Evolutionary conservation across 2,329 filamentous ascomycete species (phyloP).

Genomic region (Leptographium galeiforme): DNA sequence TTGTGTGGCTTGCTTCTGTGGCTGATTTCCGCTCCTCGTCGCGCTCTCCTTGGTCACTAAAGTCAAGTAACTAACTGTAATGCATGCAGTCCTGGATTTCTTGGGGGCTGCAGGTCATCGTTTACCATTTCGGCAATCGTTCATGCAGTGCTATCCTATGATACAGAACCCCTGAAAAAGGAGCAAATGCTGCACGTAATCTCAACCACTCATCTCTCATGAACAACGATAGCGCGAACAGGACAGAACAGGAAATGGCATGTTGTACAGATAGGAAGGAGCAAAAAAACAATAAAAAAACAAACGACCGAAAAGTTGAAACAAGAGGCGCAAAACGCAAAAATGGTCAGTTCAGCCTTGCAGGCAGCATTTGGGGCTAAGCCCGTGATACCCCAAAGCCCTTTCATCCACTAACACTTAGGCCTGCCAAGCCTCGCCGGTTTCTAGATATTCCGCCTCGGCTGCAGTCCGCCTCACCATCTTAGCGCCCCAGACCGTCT

Average conservation of each 20-base stretch:
- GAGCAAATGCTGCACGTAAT: no score
- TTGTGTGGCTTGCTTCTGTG: no score
- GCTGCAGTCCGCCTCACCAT: constrained; percentile 25
- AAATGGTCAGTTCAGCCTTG: neutral
- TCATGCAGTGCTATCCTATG: no score
- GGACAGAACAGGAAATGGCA: neutral
- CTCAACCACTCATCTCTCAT: no score
- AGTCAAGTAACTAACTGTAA: no score
- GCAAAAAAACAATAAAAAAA: neutral
- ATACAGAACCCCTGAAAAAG: no score
- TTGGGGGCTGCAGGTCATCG: no score
- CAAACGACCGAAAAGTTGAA: neutral
- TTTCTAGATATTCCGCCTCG: constrained; percentile 20
- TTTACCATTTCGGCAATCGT: no score
- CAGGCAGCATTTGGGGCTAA: neutral
- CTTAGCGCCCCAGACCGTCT: constrained; percentile 29
- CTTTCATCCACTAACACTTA: neutral
- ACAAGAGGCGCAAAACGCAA: neutral
- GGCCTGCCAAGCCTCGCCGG: neutral
- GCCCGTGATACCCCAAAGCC: neutral
- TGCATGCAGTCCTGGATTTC: no score
- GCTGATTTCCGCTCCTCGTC: no score
- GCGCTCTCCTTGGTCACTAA: no score
- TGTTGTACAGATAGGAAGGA: neutral
- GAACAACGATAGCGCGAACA: no score